Evolutionary conservation across 768 basidiomycete species (phyloP).

Genomic region (Kwoniella dejecticola): DNA sequence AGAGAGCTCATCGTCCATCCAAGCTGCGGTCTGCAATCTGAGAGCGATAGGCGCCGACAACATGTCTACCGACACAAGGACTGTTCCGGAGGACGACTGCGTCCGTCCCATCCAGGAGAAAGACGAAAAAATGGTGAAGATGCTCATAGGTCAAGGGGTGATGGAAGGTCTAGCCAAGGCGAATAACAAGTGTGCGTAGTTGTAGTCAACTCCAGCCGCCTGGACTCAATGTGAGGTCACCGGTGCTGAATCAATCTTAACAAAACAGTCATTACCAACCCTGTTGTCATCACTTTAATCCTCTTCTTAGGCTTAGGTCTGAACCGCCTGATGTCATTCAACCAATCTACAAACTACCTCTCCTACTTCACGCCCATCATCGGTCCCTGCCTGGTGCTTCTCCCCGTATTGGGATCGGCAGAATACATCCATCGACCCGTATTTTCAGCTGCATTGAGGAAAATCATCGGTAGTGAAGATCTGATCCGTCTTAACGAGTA

Average conservation of each 20-base stretch:
- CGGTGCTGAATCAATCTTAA: too few species aligned
- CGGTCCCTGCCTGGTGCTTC: constrained; percentile 28
- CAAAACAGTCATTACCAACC: constrained; percentile 29
- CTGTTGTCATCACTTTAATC: constrained; percentile 14
- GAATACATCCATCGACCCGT: constrained; percentile 38
- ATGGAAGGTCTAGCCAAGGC: constrained; percentile 42
- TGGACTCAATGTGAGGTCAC: not conserved
- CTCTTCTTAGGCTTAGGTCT: constrained; percentile 20
- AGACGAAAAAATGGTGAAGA: constrained; percentile 31
- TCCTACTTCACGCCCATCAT: constrained; percentile 26
- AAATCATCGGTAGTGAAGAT: constrained; percentile 33
- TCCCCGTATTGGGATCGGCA: constrained; percentile 28
- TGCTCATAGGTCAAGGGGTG: constrained; percentile 41
- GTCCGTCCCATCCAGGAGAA: constrained; percentile 20
- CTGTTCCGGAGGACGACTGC: not conserved
- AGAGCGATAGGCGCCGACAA: too few species aligned
- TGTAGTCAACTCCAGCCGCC: not conserved
- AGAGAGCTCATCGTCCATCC: too few species aligned
- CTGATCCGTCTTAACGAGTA: constrained; percentile 26
- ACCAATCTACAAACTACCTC: constrained; percentile 3
- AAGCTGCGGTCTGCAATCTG: too few species aligned
- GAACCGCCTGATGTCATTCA: constrained; percentile 21
- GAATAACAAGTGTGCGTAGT: constrained; percentile 30
- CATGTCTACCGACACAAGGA: not conserved
- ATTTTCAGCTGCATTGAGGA: constrained; percentile 24